A percentile compares a stretch with the other conserved stretches of the same genome.
phyloP scores from a whole-genome alignment of 139 green algal genomes.

The Asterochloris sp. region DNA sequence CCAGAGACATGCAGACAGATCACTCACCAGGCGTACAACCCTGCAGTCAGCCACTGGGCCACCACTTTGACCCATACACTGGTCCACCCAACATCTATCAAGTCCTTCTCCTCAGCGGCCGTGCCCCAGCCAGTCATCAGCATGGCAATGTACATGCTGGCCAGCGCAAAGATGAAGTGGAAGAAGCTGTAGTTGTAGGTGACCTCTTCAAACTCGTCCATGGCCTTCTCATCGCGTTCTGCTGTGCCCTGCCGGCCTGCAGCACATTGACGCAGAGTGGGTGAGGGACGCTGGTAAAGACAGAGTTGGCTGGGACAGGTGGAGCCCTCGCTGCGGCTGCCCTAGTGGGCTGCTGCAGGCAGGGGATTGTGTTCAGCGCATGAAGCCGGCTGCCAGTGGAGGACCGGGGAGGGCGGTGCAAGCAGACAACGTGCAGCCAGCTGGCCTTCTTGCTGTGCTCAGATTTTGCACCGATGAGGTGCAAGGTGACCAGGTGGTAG shows the following conservation, averaged over 20 bases:
- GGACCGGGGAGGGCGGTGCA: no score
- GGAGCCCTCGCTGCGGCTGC: no score
- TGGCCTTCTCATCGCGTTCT: slow-evolving; percentile 16
- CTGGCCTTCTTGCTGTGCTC: no score
- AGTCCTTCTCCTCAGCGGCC: slow-evolving; percentile 58
- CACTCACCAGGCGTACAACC: slow-evolving; percentile 81
- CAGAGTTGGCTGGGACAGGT: no score
- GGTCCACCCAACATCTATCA: slow-evolving; percentile 93
- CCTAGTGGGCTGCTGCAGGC: no score
- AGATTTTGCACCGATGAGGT: no score
- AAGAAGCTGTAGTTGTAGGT: slow-evolving; percentile 82
- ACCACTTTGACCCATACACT: slow-evolving; percentile 92
- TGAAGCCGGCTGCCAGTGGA: no score
- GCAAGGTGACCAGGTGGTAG: no score
- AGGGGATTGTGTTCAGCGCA: no score
- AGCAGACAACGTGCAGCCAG: no score
- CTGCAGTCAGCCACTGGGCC: slow-evolving; percentile 68
- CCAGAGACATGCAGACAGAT: no score
- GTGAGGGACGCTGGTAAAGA: no score
- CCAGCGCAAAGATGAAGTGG: slow-evolving; percentile 95
- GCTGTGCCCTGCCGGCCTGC: neutral
- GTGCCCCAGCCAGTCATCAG: slow-evolving; percentile 96
- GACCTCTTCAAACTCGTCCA: slow-evolving; percentile 62
- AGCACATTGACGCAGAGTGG: neutral
- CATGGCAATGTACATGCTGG: slow-evolving; percentile 95